Conservation (phyloP, 169 alveolate species). For the Hammondia hammondi region DNA sequence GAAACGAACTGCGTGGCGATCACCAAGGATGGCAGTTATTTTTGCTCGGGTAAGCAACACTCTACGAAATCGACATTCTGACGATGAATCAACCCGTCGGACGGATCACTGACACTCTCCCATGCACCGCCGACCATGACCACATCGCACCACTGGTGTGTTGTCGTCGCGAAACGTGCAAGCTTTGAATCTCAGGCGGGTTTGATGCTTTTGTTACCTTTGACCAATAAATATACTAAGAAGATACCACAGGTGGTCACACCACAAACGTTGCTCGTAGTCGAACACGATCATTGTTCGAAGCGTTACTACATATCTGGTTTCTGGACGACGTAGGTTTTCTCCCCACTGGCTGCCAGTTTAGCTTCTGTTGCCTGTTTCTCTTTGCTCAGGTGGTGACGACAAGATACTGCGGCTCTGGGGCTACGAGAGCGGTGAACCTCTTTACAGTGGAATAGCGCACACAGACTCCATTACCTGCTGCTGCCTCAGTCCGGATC, state of each 20-base stretch:
- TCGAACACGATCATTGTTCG: too few species aligned
- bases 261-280: too few species aligned
- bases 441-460: conserved; percentile 44
- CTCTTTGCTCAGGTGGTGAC: conserved; percentile 84
- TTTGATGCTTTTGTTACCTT: too few species aligned
- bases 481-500: conserved; percentile 83
- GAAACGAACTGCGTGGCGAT: conserved; percentile 88
- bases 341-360: too few species aligned
- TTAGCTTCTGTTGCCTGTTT: background rate
- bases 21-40: conserved; percentile 66
- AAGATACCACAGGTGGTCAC: too few species aligned
- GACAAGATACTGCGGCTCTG: conserved; percentile 86
- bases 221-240: too few species aligned
- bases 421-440: conserved; percentile 89
- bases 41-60: conserved; percentile 48
- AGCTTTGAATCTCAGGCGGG: too few species aligned
- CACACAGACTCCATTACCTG: conserved; percentile 66
- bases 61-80: background rate
- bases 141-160: too few species aligned
- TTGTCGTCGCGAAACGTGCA: too few species aligned
- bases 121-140: background rate
- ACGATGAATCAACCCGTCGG: background rate
- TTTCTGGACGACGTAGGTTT: too few species aligned
- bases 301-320: too few species aligned
- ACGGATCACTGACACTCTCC: background rate